Evolutionary conservation across 345 rosid genomes (phyloP).

Genomic region (Acer saccharum): DNA sequence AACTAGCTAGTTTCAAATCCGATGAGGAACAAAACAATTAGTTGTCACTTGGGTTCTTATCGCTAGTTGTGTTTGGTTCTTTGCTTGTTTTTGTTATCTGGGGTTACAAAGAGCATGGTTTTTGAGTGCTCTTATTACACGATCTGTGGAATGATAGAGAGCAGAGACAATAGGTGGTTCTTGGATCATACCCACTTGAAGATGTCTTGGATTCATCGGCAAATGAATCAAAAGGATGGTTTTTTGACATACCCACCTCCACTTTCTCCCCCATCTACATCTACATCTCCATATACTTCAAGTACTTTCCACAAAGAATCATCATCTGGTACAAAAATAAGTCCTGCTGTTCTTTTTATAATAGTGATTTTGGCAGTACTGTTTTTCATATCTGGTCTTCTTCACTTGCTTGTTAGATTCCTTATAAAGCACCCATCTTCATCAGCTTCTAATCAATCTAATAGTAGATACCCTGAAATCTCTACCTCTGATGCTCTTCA

Average conservation of each 20-base stretch:
- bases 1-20: slow-evolving; percentile 13
- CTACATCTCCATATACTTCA: slow-evolving; percentile 18
- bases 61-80: slow-evolving; percentile 7
- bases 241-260: slow-evolving; percentile 55
- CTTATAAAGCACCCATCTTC: slow-evolving; percentile 67
- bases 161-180: slow-evolving; percentile 27
- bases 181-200: slow-evolving; percentile 41
- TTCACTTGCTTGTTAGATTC: slow-evolving; percentile 84
- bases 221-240: slow-evolving; percentile 59
- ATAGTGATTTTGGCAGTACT: slow-evolving; percentile 78
- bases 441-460: slow-evolving; percentile 54
- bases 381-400: slow-evolving; percentile 81
- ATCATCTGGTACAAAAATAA: slow-evolving; percentile 64
- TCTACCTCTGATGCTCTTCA: slow-evolving; percentile 77
- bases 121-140: slow-evolving; percentile 25
- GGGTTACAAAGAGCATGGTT: slow-evolving; percentile 16
- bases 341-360: slow-evolving; percentile 80
- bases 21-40: slow-evolving; percentile 3
- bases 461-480: slow-evolving; percentile 64
- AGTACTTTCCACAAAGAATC: slow-evolving; percentile 43
- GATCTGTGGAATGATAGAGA: slow-evolving; percentile 39
- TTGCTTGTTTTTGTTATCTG: slow-evolving; percentile 1
- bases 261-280: slow-evolving; percentile 20
- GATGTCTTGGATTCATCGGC: slow-evolving; percentile 54
- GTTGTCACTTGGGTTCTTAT: neutral